Evolutionary conservation across 352 stramenopile genomes (phyloP), one percentile per base, ranked within the genome.

Genomic region (Plasmopara viticola): DNA sequence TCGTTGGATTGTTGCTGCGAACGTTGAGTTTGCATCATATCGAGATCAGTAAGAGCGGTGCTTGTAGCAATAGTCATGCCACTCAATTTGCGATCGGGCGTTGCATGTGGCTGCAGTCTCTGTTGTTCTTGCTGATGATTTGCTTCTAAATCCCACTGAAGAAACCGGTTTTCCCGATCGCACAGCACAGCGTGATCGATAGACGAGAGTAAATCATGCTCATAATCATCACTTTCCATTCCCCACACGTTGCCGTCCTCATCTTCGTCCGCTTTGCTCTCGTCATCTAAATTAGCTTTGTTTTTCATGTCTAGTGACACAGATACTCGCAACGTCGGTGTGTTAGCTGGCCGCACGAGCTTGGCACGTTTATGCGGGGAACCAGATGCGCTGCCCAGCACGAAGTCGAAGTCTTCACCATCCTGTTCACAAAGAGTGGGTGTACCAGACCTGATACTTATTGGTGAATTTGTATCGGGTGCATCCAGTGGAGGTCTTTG

Each of bases 131-230:
- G 60, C 35, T 56, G 74, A 51, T 57, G 69, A 57, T 61, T 64
- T 46, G 78, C 78, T 52, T 89, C 74, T 6, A 87, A 38, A 45
- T 86, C 77, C 76, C 77, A 87, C 51, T 86, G 74, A 45, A 88
- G 49, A 48, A 91, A 91, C 2, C 81, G 76, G 55, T 91, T 91
- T 56, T 89, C 77, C 18, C 79, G 79, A 55, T 91, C 81, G 43
- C 81, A 91, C 30, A 91, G 62, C 41, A 87, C 78, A 12, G 76
- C 72, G 47, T 89, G 81, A 48, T 91, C 81, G 49, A 91, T 91
- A 4, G 74, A 87, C 9, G 72, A 74, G 6, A 90, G 68, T 44
- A 90, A 51, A 34, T 87, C 76, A 39, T 85, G 76, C 62, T 87
- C 68, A 28, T 86, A 85, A 43, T 66, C 68, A 45, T 87, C 76